These are phyloP conservation scores for Gymnopilus dilepis DNA, from an alignment of 768 basidiomycete genomes.

Conservation along the genomic window DNA sequence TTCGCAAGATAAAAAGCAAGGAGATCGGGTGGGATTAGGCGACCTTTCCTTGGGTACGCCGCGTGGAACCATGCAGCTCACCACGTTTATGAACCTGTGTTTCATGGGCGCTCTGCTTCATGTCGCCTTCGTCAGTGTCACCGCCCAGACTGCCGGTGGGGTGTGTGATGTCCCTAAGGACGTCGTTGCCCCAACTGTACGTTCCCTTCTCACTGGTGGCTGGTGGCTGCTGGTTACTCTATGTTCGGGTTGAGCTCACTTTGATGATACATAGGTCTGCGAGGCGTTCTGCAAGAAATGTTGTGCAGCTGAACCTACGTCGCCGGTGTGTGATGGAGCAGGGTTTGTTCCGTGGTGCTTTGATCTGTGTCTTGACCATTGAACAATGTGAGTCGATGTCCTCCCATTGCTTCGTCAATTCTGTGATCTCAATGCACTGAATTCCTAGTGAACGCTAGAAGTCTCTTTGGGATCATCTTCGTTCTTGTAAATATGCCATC, in stretches of 20 bases:
- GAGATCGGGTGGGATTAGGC: too few species aligned
- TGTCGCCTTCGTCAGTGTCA: not conserved
- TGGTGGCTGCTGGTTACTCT: not conserved
- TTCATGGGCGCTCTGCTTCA: not conserved
- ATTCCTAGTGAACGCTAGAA: too few species aligned
- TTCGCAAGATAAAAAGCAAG: not conserved
- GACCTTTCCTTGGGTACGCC: not conserved
- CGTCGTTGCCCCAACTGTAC: not conserved
- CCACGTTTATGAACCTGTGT: not conserved
- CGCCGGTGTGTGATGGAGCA: not conserved
- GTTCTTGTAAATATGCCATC: too few species aligned
- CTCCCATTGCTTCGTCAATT: not conserved
- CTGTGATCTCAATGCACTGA: not conserved
- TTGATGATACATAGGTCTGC: not conserved
- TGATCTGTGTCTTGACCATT: conserved; percentile 4
- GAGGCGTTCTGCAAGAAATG: not conserved
- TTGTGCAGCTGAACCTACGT: not conserved
- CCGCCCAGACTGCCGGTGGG: not conserved
- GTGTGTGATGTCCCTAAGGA: not conserved
- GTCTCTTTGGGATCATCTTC: too few species aligned
- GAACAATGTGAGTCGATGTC: not conserved
- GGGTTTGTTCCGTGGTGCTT: conserved; percentile 1
- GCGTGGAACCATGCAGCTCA: not conserved
- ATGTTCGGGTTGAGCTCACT: not conserved
- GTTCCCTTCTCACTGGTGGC: too few species aligned